Percentiles rank a stretch among this genome's conserved stretches.
Conservation (phyloP, 2,329 filamentous ascomycete species). For the Sporothrix curviconia region DNA sequence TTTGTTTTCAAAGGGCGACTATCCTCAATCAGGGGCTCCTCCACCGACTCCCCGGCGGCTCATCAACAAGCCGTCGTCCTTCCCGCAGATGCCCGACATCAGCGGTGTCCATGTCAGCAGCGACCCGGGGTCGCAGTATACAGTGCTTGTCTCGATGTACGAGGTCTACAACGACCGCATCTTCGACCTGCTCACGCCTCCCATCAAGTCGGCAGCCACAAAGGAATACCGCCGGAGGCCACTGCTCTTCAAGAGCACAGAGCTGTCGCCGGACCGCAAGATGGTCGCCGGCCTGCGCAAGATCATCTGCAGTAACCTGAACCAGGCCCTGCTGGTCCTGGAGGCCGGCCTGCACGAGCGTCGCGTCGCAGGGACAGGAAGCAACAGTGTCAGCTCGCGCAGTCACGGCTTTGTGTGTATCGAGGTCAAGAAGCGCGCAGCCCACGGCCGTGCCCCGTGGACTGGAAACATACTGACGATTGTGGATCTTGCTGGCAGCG, state of each 20-base stretch:
- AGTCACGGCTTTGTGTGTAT: conserved; percentile 96
- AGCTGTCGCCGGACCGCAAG: conserved; percentile 83
- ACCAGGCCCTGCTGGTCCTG: conserved; percentile 81
- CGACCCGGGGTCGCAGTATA: conserved; percentile 70
- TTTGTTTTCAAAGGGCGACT: conserved; percentile 42
- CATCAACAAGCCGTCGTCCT: conserved; percentile 60
- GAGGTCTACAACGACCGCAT: conserved; percentile 99
- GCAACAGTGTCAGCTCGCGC: conserved; percentile 85
- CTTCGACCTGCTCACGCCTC: conserved; percentile 77
- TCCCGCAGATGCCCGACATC: conserved; percentile 71
- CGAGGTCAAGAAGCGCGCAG: conserved; percentile 76
- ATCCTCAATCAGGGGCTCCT: conserved; percentile 27
- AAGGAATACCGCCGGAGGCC: conserved; percentile 71
- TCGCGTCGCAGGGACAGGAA: conserved; percentile 81
- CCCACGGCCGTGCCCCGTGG: conserved; percentile 52
- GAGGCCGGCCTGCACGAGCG: conserved; percentile 85
- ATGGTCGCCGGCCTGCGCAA: conserved; percentile 89
- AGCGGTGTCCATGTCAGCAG: conserved; percentile 60
- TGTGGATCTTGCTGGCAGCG: conserved; percentile 88
- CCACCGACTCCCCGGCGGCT: conserved; percentile 55
- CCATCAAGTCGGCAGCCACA: conserved; percentile 51
- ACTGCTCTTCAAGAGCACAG: conserved; percentile 86
- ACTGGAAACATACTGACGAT: conserved; percentile 73
- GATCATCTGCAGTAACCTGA: conserved; percentile 73
- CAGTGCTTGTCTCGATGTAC: conserved; percentile 92